Conservation (phyloP, 495 filamentous ascomycete species). For the Penicillium coffeae region DNA sequence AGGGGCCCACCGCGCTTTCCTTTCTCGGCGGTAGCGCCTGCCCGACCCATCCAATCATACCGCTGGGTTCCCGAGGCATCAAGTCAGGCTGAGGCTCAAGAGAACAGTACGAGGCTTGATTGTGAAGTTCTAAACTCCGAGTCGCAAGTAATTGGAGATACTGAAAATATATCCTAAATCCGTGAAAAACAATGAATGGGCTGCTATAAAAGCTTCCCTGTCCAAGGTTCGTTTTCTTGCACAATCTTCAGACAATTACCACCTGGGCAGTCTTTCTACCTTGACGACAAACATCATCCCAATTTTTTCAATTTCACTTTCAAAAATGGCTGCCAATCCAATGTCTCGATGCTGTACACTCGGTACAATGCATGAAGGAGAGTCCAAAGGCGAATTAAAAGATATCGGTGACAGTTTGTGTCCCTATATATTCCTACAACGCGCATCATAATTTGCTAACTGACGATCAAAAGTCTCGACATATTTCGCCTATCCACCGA, state of each 20-base stretch:
- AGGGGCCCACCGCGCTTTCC: conserved; percentile 10
- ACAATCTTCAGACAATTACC: background rate
- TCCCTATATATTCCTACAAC: background rate
- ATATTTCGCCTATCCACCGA: conserved; percentile 25
- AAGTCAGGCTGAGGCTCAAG: background rate
- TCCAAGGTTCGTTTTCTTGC: background rate
- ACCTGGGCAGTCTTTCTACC: too few relatives aligned
- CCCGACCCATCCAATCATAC: conserved; percentile 16
- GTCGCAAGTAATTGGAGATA: background rate
- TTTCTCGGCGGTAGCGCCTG: background rate
- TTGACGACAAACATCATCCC: background rate
- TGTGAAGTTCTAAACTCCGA: too few relatives aligned
- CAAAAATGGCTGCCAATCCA: background rate
- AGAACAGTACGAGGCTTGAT: too few relatives aligned
- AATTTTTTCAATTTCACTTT: background rate
- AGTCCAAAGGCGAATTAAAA: conserved; percentile 18
- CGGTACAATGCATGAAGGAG: conserved; percentile 20
- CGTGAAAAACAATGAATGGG: background rate
- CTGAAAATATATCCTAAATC: background rate
- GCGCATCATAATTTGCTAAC: too few relatives aligned
- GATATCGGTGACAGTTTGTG: conserved; percentile 13
- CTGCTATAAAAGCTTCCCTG: background rate
- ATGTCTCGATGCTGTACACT: conserved; percentile 11
- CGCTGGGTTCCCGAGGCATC: conserved; percentile 1
- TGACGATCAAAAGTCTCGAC: conserved; percentile 16